A percentile compares a stretch with the other conserved stretches of the same genome.
Evolutionary conservation across 116 monocot genomes (phyloP).

Genomic region (Dioscorea cayenensis): DNA sequence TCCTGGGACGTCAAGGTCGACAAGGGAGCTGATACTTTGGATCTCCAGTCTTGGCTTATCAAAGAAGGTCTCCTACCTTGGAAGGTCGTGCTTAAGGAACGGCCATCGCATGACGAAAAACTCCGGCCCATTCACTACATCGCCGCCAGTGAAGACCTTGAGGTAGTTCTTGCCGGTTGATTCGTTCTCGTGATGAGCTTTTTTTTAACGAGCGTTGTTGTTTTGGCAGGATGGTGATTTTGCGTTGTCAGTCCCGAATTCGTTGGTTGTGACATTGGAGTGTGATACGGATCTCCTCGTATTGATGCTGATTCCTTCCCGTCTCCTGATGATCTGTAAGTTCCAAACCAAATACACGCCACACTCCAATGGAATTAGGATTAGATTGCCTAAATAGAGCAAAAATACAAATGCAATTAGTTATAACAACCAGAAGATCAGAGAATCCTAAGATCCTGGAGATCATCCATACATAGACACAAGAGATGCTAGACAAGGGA

Average conservation of each 20-base stretch:
- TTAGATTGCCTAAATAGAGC: too few relatives aligned
- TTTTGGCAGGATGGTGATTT: slow-evolving; percentile 77
- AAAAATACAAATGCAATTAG: too few relatives aligned
- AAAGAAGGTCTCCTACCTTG: slow-evolving; percentile 69
- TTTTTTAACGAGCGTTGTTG: background rate
- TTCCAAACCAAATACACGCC: too few relatives aligned
- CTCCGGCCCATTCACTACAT: slow-evolving; percentile 65
- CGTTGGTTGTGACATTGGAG: slow-evolving; percentile 87
- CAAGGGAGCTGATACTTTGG: slow-evolving; percentile 15
- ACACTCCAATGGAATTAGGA: too few relatives aligned
- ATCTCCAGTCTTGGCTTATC: slow-evolving; percentile 73
- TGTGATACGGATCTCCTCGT: too few relatives aligned
- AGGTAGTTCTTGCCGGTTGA: slow-evolving; percentile 26
- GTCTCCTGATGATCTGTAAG: too few relatives aligned
- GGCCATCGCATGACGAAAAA: slow-evolving; percentile 53
- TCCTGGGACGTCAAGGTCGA: background rate
- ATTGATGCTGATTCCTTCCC: too few relatives aligned
- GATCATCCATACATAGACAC: too few relatives aligned
- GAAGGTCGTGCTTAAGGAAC: slow-evolving; percentile 76
- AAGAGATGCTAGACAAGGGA: too few relatives aligned
- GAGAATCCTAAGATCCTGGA: too few relatives aligned
- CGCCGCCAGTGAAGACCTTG: slow-evolving; percentile 76
- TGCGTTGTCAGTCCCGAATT: slow-evolving; percentile 81
- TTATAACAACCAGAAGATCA: too few relatives aligned
- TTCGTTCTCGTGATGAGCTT: background rate